Evolutionary conservation across 2,329 filamentous ascomycete genomes (phyloP), one percentile per base, ranked within the genome.

Genomic region (Leptosphaerulina australis): DNA sequence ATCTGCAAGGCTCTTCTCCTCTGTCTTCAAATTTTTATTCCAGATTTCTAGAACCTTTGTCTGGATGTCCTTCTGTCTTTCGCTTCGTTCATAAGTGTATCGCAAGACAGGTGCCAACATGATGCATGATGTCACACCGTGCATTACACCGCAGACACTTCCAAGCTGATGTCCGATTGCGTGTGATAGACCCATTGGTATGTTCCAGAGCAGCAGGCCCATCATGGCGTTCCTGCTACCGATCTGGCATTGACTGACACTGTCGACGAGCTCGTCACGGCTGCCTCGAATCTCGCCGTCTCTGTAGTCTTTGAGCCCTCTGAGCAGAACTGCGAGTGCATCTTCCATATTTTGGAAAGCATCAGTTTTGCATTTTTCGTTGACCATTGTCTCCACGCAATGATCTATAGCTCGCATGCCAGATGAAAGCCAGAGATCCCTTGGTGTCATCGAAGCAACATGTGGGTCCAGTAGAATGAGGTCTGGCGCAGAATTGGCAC

Each of bases 401-500:
- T 70, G 64, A 44, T 69, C 66, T 4, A 69, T 44, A 8, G 62
- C 63, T 17, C 66, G 55, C 37, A 69, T 59, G 6, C 66, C 65
- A 17, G 62, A 61, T 12, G 64, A 59, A 10, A 69, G 40, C 59
- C 60, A 70, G 11, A 67, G 22, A 38, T 58, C 55, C n/a, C 55
- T 45, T 0, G 67, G 64, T 7, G 58, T 62, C 15, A 56, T 66
- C n/a, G 51, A 54, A 14, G 59, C 59, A 4, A 69, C 54, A 21
- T 66, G 55, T 2, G 64, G 64, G 28, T 63, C 58, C 2, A 63
- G 56, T 0, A 64, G 44, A 3, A 66, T 60, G 8, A 64, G 54
- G 30, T 66, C 50, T 0, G 61, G 55, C 2, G 55, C 55, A 5
- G 56, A 60, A 9, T 52, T 38, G 24, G 50, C 51, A 20, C 49